phyloP scores from a whole-genome alignment of 257 asterid genomes.

The Anisodus acutangulus region DNA sequence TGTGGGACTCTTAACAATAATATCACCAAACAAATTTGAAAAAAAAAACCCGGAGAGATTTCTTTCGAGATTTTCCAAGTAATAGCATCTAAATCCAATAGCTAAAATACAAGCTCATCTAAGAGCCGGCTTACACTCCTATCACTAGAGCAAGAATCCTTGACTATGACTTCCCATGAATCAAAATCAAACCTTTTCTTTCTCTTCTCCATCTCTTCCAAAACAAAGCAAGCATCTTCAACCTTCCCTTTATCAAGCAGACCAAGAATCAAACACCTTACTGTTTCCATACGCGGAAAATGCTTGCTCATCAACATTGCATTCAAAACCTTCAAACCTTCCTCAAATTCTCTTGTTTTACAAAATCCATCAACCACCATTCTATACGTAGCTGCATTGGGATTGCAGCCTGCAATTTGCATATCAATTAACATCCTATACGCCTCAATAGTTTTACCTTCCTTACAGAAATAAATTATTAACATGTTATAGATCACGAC shows the following conservation, averaged over 20 bases:
- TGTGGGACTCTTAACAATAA: background rate
- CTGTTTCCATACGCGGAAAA: slow-evolving; percentile 60
- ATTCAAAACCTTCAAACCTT: slow-evolving; percentile 69
- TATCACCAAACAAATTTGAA: background rate
- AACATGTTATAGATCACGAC: slow-evolving; percentile 72
- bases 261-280: slow-evolving; percentile 53
- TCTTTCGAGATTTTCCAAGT: background rate
- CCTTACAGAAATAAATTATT: slow-evolving; percentile 54
- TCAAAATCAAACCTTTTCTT: slow-evolving; percentile 48
- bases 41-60: background rate
- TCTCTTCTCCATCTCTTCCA: slow-evolving; percentile 78
- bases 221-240: slow-evolving; percentile 61
- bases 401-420: slow-evolving; percentile 70
- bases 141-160: slow-evolving; percentile 46
- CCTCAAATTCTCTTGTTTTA: slow-evolving; percentile 54
- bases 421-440: slow-evolving; percentile 72
- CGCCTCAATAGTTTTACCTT: slow-evolving; percentile 60
- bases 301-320: slow-evolving; percentile 67
- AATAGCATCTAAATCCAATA: background rate
- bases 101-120: slow-evolving; percentile 40
- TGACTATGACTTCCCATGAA: slow-evolving; percentile 66
- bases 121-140: slow-evolving; percentile 36
- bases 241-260: slow-evolving; percentile 51
- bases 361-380: slow-evolving; percentile 81
- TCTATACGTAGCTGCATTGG: slow-evolving; percentile 81